Percentiles rank a stretch among this genome's conserved stretches.
These are phyloP conservation scores for Creolimax fragrantissima DNA, from an alignment of 78 protist genomes.

Conservation along the genomic window DNA sequence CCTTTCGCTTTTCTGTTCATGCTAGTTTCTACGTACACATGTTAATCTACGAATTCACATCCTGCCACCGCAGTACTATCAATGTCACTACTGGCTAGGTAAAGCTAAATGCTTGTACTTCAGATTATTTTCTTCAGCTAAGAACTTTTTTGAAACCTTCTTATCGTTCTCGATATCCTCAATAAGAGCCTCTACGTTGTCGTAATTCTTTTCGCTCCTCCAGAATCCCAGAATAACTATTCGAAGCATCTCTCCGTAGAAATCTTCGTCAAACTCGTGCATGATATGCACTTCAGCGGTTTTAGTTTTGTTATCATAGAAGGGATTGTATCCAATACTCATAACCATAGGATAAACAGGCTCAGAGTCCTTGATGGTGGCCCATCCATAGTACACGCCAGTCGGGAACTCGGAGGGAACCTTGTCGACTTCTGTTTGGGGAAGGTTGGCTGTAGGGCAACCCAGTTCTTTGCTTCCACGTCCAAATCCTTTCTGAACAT, in stretches of 20 bases:
- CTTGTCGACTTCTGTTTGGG: not conserved
- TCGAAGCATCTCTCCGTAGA: slow-evolving; percentile 14
- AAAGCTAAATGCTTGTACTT: not conserved
- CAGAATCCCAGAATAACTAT: not conserved
- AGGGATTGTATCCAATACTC: slow-evolving; percentile 27
- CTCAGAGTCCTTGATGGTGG: not conserved
- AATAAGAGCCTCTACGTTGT: not conserved
- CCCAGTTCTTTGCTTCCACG: slow-evolving; percentile 24
- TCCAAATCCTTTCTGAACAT: not conserved
- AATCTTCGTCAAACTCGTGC: slow-evolving; percentile 5
- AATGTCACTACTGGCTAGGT: not conserved
- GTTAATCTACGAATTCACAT: no score
- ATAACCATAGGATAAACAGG: slow-evolving; percentile 9
- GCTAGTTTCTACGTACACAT: no score
- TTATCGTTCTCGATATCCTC: not conserved
- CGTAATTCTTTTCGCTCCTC: not conserved
- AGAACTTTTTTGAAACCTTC: not conserved
- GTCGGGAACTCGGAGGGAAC: not conserved
- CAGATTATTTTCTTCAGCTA: not conserved
- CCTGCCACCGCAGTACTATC: no score
- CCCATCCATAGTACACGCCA: slow-evolving; percentile 22
- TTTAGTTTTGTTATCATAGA: slow-evolving; percentile 5
- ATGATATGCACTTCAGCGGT: slow-evolving; percentile 18
- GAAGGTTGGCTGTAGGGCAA: slow-evolving; percentile 6
- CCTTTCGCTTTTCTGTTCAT: no score